Base-by-base conservation (phyloP, 768 basidiomycete species). In the Russula virescens region DNA sequence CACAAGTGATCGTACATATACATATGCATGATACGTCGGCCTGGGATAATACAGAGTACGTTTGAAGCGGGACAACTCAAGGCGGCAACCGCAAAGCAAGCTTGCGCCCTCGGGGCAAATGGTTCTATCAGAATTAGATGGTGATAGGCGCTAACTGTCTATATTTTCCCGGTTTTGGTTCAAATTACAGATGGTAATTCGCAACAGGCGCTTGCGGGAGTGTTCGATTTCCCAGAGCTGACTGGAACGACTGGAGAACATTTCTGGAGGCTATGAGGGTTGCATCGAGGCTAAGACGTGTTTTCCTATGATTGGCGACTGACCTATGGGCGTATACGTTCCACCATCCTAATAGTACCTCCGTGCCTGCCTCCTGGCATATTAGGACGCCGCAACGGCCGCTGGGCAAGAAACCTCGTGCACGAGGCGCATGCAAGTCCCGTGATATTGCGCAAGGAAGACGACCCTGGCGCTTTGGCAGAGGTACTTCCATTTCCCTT, bases 341-440 rank as follows among this genome's bases (percentile, higher is more conserved):
- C 14, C 13, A 48, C 21, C 31, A 47, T 16, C 8, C 51, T 42
- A 45, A 16, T 42, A 18, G 7, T 42, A 1, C 58, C 13, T n/a
- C 16, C 31, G 18, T 40, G 28, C 26, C 13, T 47, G 11, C 56
- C 43, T 26, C 35, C 35, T 23, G 34, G 23, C 40, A 26, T 6
- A 26, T 35, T 38, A 7, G 35, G 46, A 42, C 51, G 50, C 50
- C 49, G 35, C 49, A 8, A 26, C 16, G 40, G 34, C 50, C 13
- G 50, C 54, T 48, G 26, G 49, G 40, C 13, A 19, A 46, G 45
- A 46, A 52, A 58, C 45, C 35, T 26, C 51, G 26, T 38, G 46
- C 57, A 28, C n/a, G 51, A 63, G 51, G 62, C 28, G 56, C 57
- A 8, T 53, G 50, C 47, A 63, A 38, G 51, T 54, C 62, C 49